These are phyloP conservation scores for Eimeria sp. DNA, from an alignment of 169 alveolate species.

Conservation along the genomic window DNA sequence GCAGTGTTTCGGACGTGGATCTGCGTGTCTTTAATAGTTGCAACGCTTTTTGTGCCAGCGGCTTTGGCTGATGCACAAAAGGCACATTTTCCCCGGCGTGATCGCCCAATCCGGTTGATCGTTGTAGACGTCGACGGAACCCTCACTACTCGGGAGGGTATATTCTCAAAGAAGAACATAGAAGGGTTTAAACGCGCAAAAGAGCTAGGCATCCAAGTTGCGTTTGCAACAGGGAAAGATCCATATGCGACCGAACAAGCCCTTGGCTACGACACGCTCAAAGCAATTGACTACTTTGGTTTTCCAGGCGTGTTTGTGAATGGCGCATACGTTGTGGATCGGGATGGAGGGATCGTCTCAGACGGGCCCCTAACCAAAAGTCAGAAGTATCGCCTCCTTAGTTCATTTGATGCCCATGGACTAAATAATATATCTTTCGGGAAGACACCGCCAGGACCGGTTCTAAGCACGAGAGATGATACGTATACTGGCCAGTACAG, in stretches of 20 bases:
- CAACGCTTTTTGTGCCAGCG: not conserved
- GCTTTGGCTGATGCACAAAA: not conserved
- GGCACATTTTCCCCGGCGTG: not conserved
- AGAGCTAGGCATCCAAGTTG: constrained; percentile 22
- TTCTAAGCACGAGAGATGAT: not conserved
- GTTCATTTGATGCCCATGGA: not conserved
- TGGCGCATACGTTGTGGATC: constrained; percentile 62
- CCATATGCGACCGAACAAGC: not conserved
- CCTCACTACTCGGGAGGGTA: not conserved
- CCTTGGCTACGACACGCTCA: constrained; percentile 10
- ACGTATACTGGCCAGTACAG: not conserved
- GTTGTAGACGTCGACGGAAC: constrained; percentile 57
- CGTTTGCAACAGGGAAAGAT: constrained; percentile 29
- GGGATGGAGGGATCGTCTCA: not conserved
- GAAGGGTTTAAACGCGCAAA: constrained; percentile 18
- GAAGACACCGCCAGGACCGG: not conserved
- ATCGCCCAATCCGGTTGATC: constrained; percentile 45
- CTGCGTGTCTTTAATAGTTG: not conserved
- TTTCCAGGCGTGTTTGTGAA: constrained; percentile 59
- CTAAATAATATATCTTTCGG: not conserved
- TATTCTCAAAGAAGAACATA: constrained; percentile 1
- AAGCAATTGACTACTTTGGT: constrained; percentile 14
- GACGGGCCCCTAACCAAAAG: constrained; percentile 24
- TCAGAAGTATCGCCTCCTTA: constrained; percentile 11
- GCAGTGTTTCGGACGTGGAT: not conserved